Evolutionary conservation across 2,329 filamentous ascomycete species (phyloP).

Genomic region (Botrytis cinerea): DNA sequence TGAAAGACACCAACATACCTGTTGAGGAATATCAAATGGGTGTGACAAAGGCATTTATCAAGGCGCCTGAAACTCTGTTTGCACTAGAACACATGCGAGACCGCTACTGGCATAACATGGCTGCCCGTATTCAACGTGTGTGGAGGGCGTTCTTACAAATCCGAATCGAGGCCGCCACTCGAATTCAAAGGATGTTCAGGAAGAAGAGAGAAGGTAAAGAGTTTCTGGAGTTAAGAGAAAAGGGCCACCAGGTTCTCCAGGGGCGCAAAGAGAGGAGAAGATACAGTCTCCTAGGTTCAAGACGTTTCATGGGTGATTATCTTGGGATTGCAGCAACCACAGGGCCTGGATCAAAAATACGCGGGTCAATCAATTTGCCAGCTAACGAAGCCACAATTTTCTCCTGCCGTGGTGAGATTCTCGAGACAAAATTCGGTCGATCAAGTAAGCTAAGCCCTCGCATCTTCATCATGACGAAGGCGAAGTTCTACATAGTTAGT

Average conservation of each 20-base stretch:
- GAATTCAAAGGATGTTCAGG: slow-evolving; percentile 94
- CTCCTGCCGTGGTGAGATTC: slow-evolving; percentile 84
- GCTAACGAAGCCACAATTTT: slow-evolving; percentile 78
- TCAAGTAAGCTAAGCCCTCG: slow-evolving; percentile 92
- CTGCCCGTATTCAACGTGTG: slow-evolving; percentile 92
- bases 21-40: slow-evolving; percentile 96
- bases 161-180: slow-evolving; percentile 84
- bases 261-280: slow-evolving; percentile 88
- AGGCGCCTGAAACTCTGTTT: slow-evolving; percentile 95
- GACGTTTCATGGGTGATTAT: slow-evolving; percentile 93
- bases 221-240: slow-evolving; percentile 82
- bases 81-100: slow-evolving; percentile 97
- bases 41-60: slow-evolving; percentile 96
- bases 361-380: slow-evolving; percentile 69
- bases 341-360: slow-evolving; percentile 79
- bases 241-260: slow-evolving; percentile 79
- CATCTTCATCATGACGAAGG: slow-evolving; percentile 79
- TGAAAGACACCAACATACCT: slow-evolving; percentile 95
- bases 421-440: slow-evolving; percentile 93
- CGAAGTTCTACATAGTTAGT: slow-evolving; percentile 85
- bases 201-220: slow-evolving; percentile 89
- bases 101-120: slow-evolving; percentile 99
- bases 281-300: slow-evolving; percentile 87
- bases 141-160: slow-evolving; percentile 97
- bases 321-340: slow-evolving; percentile 79